Conservation (phyloP, 352 stramenopile genomes). For the Phytophthora ohioensis region DNA sequence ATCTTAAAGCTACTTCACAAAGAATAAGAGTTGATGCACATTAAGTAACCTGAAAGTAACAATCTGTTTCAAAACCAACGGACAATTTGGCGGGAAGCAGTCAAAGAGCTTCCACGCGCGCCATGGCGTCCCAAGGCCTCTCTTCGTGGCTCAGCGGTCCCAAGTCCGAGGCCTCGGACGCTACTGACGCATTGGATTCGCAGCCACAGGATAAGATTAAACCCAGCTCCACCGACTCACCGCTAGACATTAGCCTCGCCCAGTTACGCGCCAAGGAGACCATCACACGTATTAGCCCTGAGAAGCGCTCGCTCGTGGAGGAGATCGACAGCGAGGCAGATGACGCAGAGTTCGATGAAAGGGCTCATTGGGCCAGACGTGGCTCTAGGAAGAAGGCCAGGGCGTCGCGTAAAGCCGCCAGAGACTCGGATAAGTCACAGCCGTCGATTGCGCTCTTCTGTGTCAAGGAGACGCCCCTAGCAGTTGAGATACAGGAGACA, state of each 20-base stretch:
- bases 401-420: constrained; percentile 20
- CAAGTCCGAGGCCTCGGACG: constrained; percentile 8
- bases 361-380: constrained; percentile 66
- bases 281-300: constrained; percentile 59
- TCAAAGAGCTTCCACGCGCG: constrained; percentile 9
- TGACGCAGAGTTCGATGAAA: constrained; percentile 77
- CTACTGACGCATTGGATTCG: constrained; percentile 2
- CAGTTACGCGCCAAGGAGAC: constrained; percentile 54
- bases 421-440: constrained; percentile 50
- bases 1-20: background rate
- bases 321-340: constrained; percentile 80
- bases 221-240: constrained; percentile 33
- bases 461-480: constrained; percentile 30
- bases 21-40: background rate
- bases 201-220: constrained; percentile 14
- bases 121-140: constrained; percentile 45
- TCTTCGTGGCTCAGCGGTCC: constrained; percentile 51
- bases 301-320: constrained; percentile 64
- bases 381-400: constrained; percentile 48
- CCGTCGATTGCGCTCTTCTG: constrained; percentile 78
- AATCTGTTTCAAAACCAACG: constrained; percentile 12
- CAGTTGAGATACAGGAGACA: background rate
- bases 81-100: constrained; percentile 33
- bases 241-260: constrained; percentile 50
- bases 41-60: constrained; percentile 20